Evolutionary conservation across 179 eudicot genomes (phyloP).

Genomic region (Nepenthes alata): DNA sequence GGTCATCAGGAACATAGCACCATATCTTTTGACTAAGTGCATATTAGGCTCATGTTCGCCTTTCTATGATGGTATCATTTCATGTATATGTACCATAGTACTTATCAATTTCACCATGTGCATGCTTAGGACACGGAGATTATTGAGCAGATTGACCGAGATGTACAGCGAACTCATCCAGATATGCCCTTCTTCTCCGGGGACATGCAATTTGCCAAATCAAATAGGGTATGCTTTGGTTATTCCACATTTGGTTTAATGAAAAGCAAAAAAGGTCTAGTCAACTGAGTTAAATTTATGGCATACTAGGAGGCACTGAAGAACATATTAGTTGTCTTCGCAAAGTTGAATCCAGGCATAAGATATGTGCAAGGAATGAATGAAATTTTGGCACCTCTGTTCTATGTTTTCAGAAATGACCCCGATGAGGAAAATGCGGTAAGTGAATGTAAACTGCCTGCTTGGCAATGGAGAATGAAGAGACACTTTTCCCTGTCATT

Average conservation of each 20-base stretch:
- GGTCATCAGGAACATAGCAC: too few species aligned
- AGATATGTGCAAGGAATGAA: slow-evolving; percentile 99
- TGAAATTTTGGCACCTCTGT: slow-evolving; percentile 89
- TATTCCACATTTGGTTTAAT: neutral
- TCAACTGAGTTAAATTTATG: slow-evolving; percentile 9
- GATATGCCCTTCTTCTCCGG: slow-evolving; percentile 89
- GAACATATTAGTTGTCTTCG: slow-evolving; percentile 73
- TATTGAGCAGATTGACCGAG: slow-evolving; percentile 92
- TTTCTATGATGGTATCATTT: neutral
- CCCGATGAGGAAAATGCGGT: slow-evolving; percentile 80
- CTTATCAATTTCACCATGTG: slow-evolving; percentile 2
- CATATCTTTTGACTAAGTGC: too few species aligned
- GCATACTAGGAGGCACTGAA: slow-evolving; percentile 60
- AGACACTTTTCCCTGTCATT: too few species aligned
- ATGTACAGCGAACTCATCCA: slow-evolving; percentile 97
- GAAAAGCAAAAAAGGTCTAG: neutral
- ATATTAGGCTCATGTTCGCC: neutral
- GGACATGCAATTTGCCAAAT: slow-evolving; percentile 50
- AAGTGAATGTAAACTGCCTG: slow-evolving; percentile 10
- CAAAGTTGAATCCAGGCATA: slow-evolving; percentile 94
- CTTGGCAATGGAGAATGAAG: too few species aligned
- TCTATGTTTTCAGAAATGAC: slow-evolving; percentile 73
- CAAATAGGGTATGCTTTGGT: slow-evolving; percentile 53
- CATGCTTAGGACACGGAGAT: slow-evolving; percentile 74
- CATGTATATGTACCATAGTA: neutral